phyloP scores from a whole-genome alignment of 140 eudicot species.

The Oenanthe javanica region DNA sequence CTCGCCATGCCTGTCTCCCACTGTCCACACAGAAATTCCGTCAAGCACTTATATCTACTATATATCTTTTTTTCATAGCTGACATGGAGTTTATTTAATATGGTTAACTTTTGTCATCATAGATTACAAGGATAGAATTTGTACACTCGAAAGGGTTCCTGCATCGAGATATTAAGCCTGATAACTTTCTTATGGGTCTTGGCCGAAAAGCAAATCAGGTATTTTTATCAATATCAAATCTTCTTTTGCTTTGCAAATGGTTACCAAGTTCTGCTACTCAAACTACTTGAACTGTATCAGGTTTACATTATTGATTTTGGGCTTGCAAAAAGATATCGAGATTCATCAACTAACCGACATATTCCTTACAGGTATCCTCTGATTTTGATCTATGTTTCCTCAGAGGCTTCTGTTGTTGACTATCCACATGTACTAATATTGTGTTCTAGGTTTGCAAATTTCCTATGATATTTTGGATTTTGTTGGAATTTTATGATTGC shows the following conservation, averaged over 20 bases:
- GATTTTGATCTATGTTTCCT: neutral
- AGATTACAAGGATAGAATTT: constrained; percentile 93
- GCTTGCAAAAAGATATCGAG: constrained; percentile 97
- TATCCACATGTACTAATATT: neutral
- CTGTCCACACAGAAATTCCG: neutral
- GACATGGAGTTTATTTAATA: neutral
- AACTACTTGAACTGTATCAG: constrained; percentile 25
- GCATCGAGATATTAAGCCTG: constrained; percentile 97
- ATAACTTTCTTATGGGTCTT: constrained; percentile 98
- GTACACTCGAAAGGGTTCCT: constrained; percentile 93
- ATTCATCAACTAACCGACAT: constrained; percentile 81
- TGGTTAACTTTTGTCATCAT: constrained; percentile 1
- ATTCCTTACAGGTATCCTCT: constrained; percentile 81
- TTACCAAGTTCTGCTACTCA: neutral
- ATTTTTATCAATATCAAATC: neutral
- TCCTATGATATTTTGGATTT: neutral
- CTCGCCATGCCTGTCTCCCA: neutral
- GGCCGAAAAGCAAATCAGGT: constrained; percentile 99
- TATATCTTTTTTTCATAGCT: neutral
- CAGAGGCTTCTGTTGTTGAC: neutral
- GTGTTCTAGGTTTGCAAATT: neutral
- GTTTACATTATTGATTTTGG: constrained; percentile 98
- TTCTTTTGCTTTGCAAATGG: neutral
- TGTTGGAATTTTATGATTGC: neutral
- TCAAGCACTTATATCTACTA: neutral